Conservation (phyloP, 768 basidiomycete species). For the Strobilomyces echinocephalus region DNA sequence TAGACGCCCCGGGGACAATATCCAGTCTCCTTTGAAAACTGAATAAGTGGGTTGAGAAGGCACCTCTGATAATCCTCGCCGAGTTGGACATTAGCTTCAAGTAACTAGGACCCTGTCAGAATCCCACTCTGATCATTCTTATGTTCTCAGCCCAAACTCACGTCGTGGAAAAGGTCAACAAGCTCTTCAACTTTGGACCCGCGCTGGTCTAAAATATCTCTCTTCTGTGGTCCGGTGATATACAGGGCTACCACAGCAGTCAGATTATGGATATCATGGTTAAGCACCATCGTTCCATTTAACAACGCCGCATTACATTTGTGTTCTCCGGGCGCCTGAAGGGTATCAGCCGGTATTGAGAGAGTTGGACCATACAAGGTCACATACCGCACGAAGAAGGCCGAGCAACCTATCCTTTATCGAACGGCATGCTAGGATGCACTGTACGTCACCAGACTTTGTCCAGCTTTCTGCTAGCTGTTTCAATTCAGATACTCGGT, state of each 20-base stretch:
- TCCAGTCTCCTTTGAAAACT: conserved; percentile 17
- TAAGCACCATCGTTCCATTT: conserved; percentile 10
- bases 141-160: conserved; percentile 6
- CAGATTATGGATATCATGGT: conserved; percentile 19
- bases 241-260: conserved; percentile 12
- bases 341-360: conserved; percentile 7
- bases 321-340: conserved; percentile 14
- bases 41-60: conserved; percentile 17
- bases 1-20: conserved; percentile 18
- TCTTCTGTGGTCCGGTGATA: conserved; percentile 5
- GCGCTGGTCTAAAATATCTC: conserved; percentile 1
- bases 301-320: conserved; percentile 24
- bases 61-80: conserved; percentile 16
- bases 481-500: conserved; percentile 6
- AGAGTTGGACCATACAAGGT: not conserved
- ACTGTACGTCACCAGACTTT: not conserved
- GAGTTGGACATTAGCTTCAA: conserved; percentile 14
- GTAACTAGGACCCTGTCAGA: conserved; percentile 16
- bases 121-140: not conserved
- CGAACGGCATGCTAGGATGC: conserved; percentile 11
- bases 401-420: conserved; percentile 11
- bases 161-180: conserved; percentile 23
- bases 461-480: conserved; percentile 7
- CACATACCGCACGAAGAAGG: conserved; percentile 17
- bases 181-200: conserved; percentile 6